phyloP scores from a whole-genome alignment of 257 asterid species.

The Jasminum sambac region DNA sequence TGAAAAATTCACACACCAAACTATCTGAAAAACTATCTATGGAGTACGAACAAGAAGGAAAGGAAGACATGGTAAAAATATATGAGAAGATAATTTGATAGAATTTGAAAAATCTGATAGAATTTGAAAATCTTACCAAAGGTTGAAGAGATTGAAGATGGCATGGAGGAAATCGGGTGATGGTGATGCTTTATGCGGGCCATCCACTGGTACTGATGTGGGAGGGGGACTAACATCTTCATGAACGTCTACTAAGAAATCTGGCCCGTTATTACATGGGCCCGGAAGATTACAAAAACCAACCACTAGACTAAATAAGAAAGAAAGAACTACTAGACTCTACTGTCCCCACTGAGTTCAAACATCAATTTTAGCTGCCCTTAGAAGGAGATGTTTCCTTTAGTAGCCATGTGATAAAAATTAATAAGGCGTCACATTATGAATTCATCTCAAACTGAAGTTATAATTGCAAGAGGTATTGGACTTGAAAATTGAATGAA shows the following conservation, averaged over 20 bases:
- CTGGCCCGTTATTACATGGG: conserved; percentile 16
- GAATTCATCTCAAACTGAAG: conserved; percentile 7
- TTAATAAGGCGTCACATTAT: not conserved
- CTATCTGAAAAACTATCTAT: conserved; percentile 14
- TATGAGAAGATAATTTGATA: conserved; percentile 26
- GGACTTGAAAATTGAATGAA: conserved; percentile 26
- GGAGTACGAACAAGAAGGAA: conserved; percentile 26
- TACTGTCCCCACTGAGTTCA: too few relatives aligned
- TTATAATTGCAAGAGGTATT: conserved; percentile 14
- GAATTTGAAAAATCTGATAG: conserved; percentile 29
- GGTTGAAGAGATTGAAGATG: conserved; percentile 30
- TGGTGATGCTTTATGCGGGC: conserved; percentile 45
- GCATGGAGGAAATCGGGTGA: conserved; percentile 29
- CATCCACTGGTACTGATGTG: conserved; percentile 57
- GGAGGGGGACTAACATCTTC: conserved; percentile 45
- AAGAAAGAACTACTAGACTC: conserved; percentile 3
- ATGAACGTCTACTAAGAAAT: conserved; percentile 21
- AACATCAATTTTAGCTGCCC: not conserved
- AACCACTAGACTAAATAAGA: conserved; percentile 12
- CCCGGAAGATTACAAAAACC: conserved; percentile 14
- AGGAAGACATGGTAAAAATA: conserved; percentile 18
- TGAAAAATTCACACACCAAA: not conserved
- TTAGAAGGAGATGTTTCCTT: not conserved
- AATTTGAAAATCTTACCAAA: conserved; percentile 31
- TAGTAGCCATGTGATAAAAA: not conserved